Evolutionary conservation across 1,139 yeast genomes (phyloP).

Genomic region (Meyerozyma carpophila): DNA sequence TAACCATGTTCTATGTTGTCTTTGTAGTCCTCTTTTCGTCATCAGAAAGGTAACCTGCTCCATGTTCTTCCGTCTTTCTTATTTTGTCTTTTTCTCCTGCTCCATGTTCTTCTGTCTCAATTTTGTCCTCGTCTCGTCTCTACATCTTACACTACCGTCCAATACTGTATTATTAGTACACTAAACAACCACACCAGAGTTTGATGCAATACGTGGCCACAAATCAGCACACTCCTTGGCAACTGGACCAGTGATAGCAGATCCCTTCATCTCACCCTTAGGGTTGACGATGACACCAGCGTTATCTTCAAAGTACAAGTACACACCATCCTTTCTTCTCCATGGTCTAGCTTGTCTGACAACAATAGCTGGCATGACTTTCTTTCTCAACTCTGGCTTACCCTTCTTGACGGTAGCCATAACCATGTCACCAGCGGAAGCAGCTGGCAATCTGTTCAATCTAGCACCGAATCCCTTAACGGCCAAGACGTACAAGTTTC

Average conservation of each 20-base stretch:
- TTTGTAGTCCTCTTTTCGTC: background rate
- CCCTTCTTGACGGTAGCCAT: conserved; percentile 99
- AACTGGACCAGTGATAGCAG: conserved; percentile 99
- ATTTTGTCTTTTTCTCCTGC: too few species aligned
- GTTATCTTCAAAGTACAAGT: conserved; percentile 99
- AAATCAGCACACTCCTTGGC: conserved; percentile 99
- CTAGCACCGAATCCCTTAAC: conserved; percentile 99
- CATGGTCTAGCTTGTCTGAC: conserved; percentile 99
- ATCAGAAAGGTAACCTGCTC: background rate
- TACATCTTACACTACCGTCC: background rate
- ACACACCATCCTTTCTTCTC: conserved; percentile 99
- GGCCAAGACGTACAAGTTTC: conserved; percentile 98
- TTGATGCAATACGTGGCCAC: conserved; percentile 99
- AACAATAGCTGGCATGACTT: conserved; percentile 99
- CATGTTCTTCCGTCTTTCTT: background rate
- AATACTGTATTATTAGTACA: conserved; percentile 1
- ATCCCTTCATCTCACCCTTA: conserved; percentile 99
- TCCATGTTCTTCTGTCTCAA: background rate
- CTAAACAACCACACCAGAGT: conserved; percentile 99
- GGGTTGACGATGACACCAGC: conserved; percentile 99
- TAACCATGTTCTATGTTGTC: background rate
- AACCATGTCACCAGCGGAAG: conserved; percentile 99
- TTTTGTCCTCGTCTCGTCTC: background rate
- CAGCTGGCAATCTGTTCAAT: conserved; percentile 99
- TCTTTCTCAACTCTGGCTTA: conserved; percentile 99